Conservation (phyloP, 768 basidiomycete genomes). For the Imleria badia region DNA sequence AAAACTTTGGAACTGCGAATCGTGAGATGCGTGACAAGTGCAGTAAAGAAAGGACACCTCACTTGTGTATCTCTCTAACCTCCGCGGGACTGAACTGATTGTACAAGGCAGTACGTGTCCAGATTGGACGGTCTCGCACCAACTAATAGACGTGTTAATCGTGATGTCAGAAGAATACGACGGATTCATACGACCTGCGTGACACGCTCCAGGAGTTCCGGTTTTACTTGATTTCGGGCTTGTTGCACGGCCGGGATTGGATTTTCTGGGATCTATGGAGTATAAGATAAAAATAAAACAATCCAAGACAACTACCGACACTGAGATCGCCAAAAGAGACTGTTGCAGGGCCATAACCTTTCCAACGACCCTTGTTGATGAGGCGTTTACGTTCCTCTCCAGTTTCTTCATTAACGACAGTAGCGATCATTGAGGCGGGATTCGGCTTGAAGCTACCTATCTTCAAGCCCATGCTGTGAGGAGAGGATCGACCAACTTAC, state of each 20-base stretch:
- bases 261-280: conserved; percentile 58
- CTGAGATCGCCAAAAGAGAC: conserved; percentile 62
- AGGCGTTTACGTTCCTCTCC: conserved; percentile 80
- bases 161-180: conserved; percentile 6
- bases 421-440: conserved; percentile 67
- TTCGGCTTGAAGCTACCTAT: conserved; percentile 71
- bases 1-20: conserved; percentile 70
- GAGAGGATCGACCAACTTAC: conserved; percentile 38
- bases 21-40: conserved; percentile 1
- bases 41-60: conserved; percentile 18
- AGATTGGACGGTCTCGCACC: conserved; percentile 76
- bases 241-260: conserved; percentile 64
- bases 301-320: conserved; percentile 26
- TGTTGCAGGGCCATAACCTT: conserved; percentile 72
- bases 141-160: conserved; percentile 42
- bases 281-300: neutral
- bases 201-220: conserved; percentile 52
- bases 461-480: neutral
- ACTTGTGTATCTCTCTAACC: conserved; percentile 76
- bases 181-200: conserved; percentile 41
- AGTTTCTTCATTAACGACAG: conserved; percentile 66
- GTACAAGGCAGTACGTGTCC: conserved; percentile 84
- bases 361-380: conserved; percentile 88
- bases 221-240: conserved; percentile 53
- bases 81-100: conserved; percentile 76